These are phyloP conservation scores for Cercospora sesami DNA, from an alignment of 2,329 filamentous ascomycete genomes.

Conservation along the genomic window DNA sequence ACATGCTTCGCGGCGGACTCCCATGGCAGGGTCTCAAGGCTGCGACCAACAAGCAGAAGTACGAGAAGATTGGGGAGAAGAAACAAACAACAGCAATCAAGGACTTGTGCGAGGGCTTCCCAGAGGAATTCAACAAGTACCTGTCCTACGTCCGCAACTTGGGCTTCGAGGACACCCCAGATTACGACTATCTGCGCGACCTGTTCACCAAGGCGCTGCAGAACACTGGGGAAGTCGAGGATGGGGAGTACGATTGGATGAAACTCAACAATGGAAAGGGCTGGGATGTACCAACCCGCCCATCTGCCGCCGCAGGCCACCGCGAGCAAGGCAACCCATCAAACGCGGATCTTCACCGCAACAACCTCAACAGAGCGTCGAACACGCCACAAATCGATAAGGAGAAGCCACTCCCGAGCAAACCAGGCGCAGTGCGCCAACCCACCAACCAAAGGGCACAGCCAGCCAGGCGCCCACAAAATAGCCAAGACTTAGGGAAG, in stretches of 20 bases:
- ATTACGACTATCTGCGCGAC: slow-evolving; percentile 96
- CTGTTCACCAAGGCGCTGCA: slow-evolving; percentile 95
- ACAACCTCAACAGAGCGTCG: slow-evolving; percentile 59
- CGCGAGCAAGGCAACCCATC: slow-evolving; percentile 76
- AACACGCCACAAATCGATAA: slow-evolving; percentile 47
- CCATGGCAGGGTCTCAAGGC: slow-evolving; percentile 63
- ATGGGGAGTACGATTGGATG: slow-evolving; percentile 99
- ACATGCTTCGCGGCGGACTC: slow-evolving; percentile 65
- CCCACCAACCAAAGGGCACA: slow-evolving; percentile 68
- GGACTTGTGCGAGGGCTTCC: slow-evolving; percentile 93
- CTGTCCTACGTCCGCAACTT: slow-evolving; percentile 95
- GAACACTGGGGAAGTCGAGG: slow-evolving; percentile 89
- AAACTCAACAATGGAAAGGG: slow-evolving; percentile 92
- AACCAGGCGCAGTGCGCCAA: slow-evolving; percentile 62
- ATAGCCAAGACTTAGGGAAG: slow-evolving; percentile 53
- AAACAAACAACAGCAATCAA: slow-evolving; percentile 98
- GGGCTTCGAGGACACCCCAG: slow-evolving; percentile 95
- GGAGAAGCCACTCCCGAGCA: slow-evolving; percentile 45
- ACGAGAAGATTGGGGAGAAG: slow-evolving; percentile 99
- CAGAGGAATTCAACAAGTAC: slow-evolving; percentile 98
- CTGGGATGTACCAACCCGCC: slow-evolving; percentile 76
- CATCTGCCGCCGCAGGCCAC: slow-evolving; percentile 70
- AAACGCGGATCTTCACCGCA: slow-evolving; percentile 71
- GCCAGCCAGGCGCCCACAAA: slow-evolving; percentile 35
- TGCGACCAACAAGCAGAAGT: slow-evolving; percentile 64